phyloP scores from a whole-genome alignment of 495 filamentous ascomycete genomes.

The Aspergillus panamensis region DNA sequence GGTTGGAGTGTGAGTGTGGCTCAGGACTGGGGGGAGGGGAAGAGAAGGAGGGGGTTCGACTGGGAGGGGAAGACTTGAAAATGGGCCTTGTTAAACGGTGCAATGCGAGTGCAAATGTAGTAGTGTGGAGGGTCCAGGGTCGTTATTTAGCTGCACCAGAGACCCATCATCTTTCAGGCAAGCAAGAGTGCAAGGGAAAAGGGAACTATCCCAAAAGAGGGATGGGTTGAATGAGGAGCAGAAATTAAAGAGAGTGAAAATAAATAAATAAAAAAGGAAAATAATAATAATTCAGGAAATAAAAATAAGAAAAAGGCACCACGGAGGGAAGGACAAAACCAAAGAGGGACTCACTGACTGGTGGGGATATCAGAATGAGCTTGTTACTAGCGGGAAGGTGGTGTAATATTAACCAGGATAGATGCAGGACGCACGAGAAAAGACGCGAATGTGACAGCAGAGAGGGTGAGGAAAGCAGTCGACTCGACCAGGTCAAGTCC shows the following conservation, averaged over 20 bases:
- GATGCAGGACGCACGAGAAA: slow-evolving; percentile 35
- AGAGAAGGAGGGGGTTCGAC: neutral
- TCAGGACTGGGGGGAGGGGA: slow-evolving; percentile 18
- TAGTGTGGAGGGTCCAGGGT: slow-evolving; percentile 47
- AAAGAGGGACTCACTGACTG: slow-evolving; percentile 21
- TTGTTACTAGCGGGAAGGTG: slow-evolving; percentile 41
- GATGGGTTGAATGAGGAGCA: slow-evolving; percentile 15
- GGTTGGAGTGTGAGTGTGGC: slow-evolving; percentile 17
- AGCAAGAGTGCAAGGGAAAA: slow-evolving; percentile 9
- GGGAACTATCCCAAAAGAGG: slow-evolving; percentile 19
- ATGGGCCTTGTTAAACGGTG: slow-evolving; percentile 34
- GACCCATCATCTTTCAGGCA: slow-evolving; percentile 32
- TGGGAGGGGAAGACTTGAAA: slow-evolving; percentile 9
- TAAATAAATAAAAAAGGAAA: slow-evolving; percentile 14
- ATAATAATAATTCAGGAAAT: slow-evolving; percentile 11
- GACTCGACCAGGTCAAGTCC: slow-evolving; percentile 8
- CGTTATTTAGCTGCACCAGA: slow-evolving; percentile 45
- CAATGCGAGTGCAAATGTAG: slow-evolving; percentile 31
- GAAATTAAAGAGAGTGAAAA: slow-evolving; percentile 12
- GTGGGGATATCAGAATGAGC: slow-evolving; percentile 31
- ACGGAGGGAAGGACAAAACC: slow-evolving; percentile 16
- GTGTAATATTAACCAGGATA: slow-evolving; percentile 46
- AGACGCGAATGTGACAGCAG: slow-evolving; percentile 22
- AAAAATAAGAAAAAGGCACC: slow-evolving; percentile 20
- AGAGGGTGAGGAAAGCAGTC: slow-evolving; percentile 5